Base-by-base conservation (phyloP, 345 rosid species). In the Crucihimalaya himalaica region DNA sequence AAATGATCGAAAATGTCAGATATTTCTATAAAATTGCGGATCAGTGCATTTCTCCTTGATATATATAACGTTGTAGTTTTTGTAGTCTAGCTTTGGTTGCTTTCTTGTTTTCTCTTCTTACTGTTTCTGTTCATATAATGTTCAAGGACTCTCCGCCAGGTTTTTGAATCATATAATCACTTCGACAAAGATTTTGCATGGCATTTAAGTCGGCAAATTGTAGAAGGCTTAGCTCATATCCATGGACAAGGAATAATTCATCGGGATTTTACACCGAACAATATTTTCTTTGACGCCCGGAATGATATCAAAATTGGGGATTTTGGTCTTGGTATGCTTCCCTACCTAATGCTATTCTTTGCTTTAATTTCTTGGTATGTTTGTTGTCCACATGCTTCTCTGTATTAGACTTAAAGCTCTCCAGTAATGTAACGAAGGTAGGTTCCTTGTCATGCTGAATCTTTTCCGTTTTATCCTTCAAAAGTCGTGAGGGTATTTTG, bases 241-340 rank as follows among this genome's bases (percentile, higher is more conserved):
- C 98, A 94, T 74, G 97, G 88, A 67, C 98, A 94, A 72, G 98
- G 98, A 78, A 94, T 94, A 71, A 91, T 94, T 82, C 98, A 94
- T 84, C 84, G 98, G 34, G 98, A 94, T 84, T 81, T 94, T 71
- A 94, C 98, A 14, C 98, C 98, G 0, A 94, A 76, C 70, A 94
- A 94, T 77, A 94, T 94, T 63, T 94, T 94, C 75, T 94, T 94
- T 83, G 97, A 88, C 84, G 90, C 98, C 37, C 97, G 98, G 32
- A 84, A 79, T 80, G 98, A 94, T 72, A 82, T 94, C 70, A 94
- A 94, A 81, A 94, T 94, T 76, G 97, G 98, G 25, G 98, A 94
- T 79, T 94, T 94, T 68, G 98, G 98, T 56, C 95, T 94, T 66
- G 98, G 98, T 94, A 71, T 56, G 56, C 18, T 66, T 77, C 72